Conservation (phyloP, 306 rosid genomes). For the Quercus wislizeni region DNA sequence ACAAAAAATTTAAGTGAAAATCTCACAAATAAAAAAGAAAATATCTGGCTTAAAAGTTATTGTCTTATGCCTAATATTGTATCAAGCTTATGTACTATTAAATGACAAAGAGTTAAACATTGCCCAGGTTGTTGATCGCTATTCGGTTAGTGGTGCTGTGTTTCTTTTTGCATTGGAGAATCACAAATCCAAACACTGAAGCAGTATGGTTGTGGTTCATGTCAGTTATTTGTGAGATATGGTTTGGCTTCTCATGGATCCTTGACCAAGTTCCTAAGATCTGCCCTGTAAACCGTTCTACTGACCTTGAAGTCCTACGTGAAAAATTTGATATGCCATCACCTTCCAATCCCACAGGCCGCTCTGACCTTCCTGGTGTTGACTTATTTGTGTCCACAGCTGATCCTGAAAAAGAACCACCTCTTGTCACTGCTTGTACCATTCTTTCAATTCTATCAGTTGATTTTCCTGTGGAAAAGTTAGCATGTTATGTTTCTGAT, state of each 20-base stretch:
- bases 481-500: conserved; percentile 47
- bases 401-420: conserved; percentile 56
- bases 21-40: no score
- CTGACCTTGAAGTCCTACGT: conserved; percentile 39
- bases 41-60: no score
- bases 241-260: conserved; percentile 57
- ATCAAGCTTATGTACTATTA: not conserved
- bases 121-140: conserved; percentile 51
- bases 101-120: not conserved
- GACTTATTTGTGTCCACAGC: conserved; percentile 53
- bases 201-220: conserved; percentile 54
- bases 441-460: conserved; percentile 47
- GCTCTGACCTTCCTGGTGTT: conserved; percentile 45
- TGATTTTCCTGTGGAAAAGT: conserved; percentile 55
- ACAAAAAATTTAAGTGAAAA: no score
- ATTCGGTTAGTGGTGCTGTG: conserved; percentile 52
- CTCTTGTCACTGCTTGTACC: conserved; percentile 48
- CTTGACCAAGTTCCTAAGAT: conserved; percentile 51
- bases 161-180: conserved; percentile 81
- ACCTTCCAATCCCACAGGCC: conserved; percentile 45
- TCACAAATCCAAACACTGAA: conserved; percentile 56
- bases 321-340: conserved; percentile 47
- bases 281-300: conserved; percentile 33
- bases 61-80: no score
- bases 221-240: conserved; percentile 47